Evolutionary conservation across 116 monocot species (phyloP).

Genomic region (Iris pallida): DNA sequence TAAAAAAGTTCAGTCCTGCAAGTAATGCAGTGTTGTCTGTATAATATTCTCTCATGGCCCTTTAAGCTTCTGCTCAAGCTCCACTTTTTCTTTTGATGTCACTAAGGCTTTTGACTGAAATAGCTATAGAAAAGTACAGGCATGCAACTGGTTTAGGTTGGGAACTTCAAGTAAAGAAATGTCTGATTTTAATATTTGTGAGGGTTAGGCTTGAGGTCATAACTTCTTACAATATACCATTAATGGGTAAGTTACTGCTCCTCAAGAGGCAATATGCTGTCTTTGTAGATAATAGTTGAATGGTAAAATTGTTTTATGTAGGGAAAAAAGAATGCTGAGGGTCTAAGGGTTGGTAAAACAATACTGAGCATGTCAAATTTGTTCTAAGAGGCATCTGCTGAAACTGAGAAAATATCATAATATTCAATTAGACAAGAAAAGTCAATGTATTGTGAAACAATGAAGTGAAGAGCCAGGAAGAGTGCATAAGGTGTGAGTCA

Average conservation of each 20-base stretch:
- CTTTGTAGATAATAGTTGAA: too few species aligned
- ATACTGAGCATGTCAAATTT: too few species aligned
- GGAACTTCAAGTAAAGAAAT: not conserved
- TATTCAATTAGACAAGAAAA: too few species aligned
- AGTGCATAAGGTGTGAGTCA: too few species aligned
- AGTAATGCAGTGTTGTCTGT: not conserved
- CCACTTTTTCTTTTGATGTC: not conserved
- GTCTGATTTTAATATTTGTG: not conserved
- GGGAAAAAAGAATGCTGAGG: too few species aligned
- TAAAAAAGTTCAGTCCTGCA: not conserved
- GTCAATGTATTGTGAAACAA: too few species aligned
- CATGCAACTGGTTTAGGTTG: not conserved
- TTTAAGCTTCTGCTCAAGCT: not conserved
- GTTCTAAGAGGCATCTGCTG: too few species aligned
- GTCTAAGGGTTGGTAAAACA: too few species aligned
- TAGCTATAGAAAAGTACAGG: not conserved
- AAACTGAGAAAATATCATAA: too few species aligned
- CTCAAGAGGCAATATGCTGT: too few species aligned
- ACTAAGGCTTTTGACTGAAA: not conserved
- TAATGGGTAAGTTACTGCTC: not conserved
- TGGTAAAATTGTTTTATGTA: too few species aligned
- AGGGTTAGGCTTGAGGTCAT: not conserved
- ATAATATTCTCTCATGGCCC: not conserved
- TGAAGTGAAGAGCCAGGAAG: too few species aligned
- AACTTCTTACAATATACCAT: not conserved